Conservation (phyloP, 1,284 basidiomycete genomes). For the Ustilago crameri region DNA sequence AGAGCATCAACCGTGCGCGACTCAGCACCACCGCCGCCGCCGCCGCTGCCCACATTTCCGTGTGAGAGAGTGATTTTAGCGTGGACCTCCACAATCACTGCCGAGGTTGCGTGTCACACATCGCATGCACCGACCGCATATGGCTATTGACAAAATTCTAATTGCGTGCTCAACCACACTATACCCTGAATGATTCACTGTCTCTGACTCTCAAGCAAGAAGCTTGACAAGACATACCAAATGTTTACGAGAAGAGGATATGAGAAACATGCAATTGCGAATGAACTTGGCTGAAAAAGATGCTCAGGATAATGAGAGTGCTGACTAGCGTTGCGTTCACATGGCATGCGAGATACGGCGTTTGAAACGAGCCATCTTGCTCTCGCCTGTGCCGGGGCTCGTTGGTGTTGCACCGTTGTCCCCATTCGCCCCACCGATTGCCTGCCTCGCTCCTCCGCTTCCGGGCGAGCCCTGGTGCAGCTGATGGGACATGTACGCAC, state of each 20-base stretch:
- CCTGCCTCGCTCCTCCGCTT: constrained; percentile 9
- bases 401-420: not conserved
- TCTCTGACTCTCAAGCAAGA: no score
- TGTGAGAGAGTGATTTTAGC: not conserved
- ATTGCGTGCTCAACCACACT: not conserved
- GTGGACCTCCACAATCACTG: not conserved
- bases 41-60: no score
- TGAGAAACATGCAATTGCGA: no score
- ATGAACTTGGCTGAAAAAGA: not conserved
- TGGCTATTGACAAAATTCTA: not conserved
- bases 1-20: not conserved
- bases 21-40: not conserved
- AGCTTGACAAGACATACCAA: no score
- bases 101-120: not conserved
- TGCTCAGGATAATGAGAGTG: not conserved
- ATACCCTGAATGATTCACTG: not conserved
- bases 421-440: not conserved
- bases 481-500: constrained; percentile 41
- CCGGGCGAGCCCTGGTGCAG: constrained; percentile 11
- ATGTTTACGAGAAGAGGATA: no score
- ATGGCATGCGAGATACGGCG: constrained; percentile 37
- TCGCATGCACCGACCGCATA: not conserved
- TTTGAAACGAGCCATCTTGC: constrained; percentile 41
- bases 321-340: constrained; percentile 10
- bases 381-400: constrained; percentile 1